Conservation (phyloP, 805 yeast genomes). For the Myxozyma lipomycoides region DNA sequence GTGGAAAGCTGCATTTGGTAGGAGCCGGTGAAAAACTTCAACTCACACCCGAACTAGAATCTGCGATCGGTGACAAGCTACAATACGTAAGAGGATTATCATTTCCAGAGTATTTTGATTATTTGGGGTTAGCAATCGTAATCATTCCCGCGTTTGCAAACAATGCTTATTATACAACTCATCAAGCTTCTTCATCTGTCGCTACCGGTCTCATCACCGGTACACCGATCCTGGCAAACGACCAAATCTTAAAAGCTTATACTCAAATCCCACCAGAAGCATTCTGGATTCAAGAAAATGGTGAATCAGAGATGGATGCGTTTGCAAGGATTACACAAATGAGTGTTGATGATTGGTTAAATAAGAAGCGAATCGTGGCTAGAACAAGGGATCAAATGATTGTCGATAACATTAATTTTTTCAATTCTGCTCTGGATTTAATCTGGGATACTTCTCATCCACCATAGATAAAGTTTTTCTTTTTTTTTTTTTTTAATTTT, state of each 20-base stretch:
- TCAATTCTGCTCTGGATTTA: constrained; percentile 1
- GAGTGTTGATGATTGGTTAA: constrained; percentile 30
- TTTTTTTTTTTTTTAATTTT: neutral
- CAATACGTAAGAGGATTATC: constrained; percentile 11
- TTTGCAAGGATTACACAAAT: constrained; percentile 30
- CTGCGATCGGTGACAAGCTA: constrained; percentile 6
- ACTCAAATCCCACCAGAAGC: constrained; percentile 23
- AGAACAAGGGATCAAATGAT: constrained; percentile 20
- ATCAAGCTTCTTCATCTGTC: constrained; percentile 27
- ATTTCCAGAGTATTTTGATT: constrained; percentile 22
- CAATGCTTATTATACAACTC: constrained; percentile 3
- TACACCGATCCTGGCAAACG: constrained; percentile 21
- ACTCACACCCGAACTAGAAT: constrained; percentile 2
- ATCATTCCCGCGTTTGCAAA: constrained; percentile 24
- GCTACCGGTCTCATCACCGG: constrained; percentile 23
- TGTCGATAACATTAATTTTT: constrained; percentile 9
- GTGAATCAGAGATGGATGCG: constrained; percentile 25
- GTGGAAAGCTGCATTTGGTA: constrained; percentile 18
- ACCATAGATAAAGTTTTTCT: neutral
- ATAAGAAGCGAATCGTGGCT: constrained; percentile 12
- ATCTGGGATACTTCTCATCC: constrained; percentile 1
- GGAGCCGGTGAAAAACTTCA: constrained; percentile 21
- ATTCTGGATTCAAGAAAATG: constrained; percentile 22
- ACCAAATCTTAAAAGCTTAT: constrained; percentile 15
- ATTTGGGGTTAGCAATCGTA: constrained; percentile 13